Conservation (phyloP, 176 grass and related monocot species). For the Zoysia pacifica region DNA sequence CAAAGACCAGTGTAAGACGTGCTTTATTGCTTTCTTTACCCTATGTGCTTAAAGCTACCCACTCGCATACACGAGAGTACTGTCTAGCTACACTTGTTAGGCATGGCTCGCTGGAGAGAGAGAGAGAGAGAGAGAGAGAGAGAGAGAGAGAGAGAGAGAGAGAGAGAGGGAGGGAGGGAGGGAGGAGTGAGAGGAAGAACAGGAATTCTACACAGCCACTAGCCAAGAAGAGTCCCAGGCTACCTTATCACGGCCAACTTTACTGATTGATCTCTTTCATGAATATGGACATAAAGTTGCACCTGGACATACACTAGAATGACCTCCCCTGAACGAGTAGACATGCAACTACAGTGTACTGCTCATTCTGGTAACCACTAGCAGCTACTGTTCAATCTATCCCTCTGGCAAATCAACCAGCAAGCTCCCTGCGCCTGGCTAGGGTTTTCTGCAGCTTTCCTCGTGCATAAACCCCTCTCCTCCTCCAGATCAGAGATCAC, state of each 20-base stretch:
- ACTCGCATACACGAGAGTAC: slow-evolving; percentile 26
- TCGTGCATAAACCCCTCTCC: slow-evolving; percentile 35
- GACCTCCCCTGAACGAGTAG: neutral
- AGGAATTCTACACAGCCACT: slow-evolving; percentile 43
- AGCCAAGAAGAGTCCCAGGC: slow-evolving; percentile 33
- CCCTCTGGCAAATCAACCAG: slow-evolving; percentile 28
- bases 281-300: slow-evolving; percentile 63
- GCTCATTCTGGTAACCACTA: slow-evolving; percentile 28
- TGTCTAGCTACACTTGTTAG: slow-evolving; percentile 36
- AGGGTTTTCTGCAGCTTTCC: slow-evolving; percentile 44
- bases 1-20: slow-evolving; percentile 21
- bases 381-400: slow-evolving; percentile 10
- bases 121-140: neutral
- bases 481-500: neutral
- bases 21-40: slow-evolving; percentile 38
- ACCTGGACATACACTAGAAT: slow-evolving; percentile 44
- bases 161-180: neutral
- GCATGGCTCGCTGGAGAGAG: slow-evolving; percentile 8
- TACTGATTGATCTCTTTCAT: slow-evolving; percentile 66
- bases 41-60: slow-evolving; percentile 41
- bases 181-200: neutral
- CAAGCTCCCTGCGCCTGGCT: slow-evolving; percentile 35
- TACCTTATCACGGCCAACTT: slow-evolving; percentile 48
- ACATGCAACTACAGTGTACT: neutral
- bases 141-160: neutral